Base-by-base conservation (phyloP, 768 basidiomycete genomes). In the Leccinum rimulosum region DNA sequence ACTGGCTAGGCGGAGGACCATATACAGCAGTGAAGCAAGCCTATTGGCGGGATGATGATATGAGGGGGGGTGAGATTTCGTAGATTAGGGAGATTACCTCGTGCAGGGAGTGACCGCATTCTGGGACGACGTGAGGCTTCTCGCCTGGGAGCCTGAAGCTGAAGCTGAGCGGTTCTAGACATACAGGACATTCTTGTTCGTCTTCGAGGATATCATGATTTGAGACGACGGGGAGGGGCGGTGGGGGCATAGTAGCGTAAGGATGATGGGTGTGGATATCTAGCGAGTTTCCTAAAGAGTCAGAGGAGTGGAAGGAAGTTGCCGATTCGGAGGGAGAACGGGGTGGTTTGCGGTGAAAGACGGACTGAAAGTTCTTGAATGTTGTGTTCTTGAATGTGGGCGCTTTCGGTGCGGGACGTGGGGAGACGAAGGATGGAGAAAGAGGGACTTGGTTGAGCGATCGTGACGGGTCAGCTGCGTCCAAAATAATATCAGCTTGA, bases 21-120 rank as follows among this genome's bases (percentile, higher is more conserved):
- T 99, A 99, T 4, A 98, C 96, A 6, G 94, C 93, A 15, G 87
- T 91, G 73, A 98, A 98, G 74, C 97, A 99, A 15, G 94, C 96
- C 91, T 96, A 55, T 17, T 45, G n/a, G 47, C 31, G 1, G 22
- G 58, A 57, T 52, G 58, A 19, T 59, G 52, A 25, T 25, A 54
- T 65, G 22, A 53, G 51, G 60, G 55, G 10, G 25, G 25, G 57
- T 27, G 54, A 47, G 45, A 43, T 12, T 1, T 17, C 14, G 35
- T 2, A 7, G 38, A 48, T 47, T 15, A 28, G 35, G 2, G 12
- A 4, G 54, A 78, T 63, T 57, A 89, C 93, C 80, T 95, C 89
- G 76, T 98, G 97, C n/a, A 99, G 84, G 36, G 93, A 89, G 77
- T 99, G 97, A 38, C 97, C 95, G 66, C 97, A 99, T 71, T 95